phyloP scores from a whole-genome alignment of 805 yeast species.

The Monosporozyma unispora region DNA sequence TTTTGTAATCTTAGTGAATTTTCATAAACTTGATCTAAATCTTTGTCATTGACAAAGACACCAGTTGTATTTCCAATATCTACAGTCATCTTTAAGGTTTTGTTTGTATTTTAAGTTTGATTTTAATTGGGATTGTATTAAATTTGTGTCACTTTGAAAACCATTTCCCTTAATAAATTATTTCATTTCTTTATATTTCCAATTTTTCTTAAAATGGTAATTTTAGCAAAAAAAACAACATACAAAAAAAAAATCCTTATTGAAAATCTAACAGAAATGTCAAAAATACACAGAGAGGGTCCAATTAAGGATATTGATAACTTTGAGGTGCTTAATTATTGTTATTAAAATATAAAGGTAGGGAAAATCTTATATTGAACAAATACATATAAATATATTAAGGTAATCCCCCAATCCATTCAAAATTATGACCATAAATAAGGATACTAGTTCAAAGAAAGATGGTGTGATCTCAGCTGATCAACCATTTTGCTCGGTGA shows the following conservation, averaged over 20 bases:
- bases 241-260: too few relatives aligned
- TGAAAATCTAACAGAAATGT: too few relatives aligned
- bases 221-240: neutral
- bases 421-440: neutral
- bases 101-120: neutral
- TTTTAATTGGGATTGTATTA: neutral
- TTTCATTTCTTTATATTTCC: neutral
- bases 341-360: too few relatives aligned
- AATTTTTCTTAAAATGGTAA: neutral
- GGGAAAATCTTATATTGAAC: neutral
- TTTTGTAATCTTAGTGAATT: neutral
- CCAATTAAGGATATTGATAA: too few relatives aligned
- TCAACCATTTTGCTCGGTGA: conserved; percentile 24
- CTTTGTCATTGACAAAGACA: neutral
- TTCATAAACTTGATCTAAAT: neutral
- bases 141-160: neutral
- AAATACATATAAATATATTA: neutral
- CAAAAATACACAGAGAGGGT: too few relatives aligned
- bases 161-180: neutral
- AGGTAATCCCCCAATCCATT: too few relatives aligned
- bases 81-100: neutral
- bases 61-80: neutral
- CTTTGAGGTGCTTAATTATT: too few relatives aligned
- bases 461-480: neutral
- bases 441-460: neutral